These are phyloP conservation scores for Phylloporus sp. DNA, from an alignment of 768 basidiomycete species.

Conservation along the genomic window DNA sequence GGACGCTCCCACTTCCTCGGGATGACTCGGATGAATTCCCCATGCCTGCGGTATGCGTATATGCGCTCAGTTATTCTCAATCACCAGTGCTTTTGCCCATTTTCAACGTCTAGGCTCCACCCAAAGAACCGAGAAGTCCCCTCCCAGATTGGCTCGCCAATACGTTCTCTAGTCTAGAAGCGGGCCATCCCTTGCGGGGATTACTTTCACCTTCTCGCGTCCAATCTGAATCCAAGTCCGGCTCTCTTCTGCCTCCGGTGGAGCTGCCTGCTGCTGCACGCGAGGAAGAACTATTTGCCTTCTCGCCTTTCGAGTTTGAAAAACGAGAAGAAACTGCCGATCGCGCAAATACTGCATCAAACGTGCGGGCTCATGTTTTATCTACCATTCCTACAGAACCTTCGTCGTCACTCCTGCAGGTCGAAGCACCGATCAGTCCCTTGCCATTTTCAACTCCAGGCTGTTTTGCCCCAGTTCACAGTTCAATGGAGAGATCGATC, in stretches of 20 bases:
- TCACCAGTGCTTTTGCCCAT: conserved; percentile 10
- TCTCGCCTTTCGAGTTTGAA: conserved; percentile 24
- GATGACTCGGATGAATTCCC: conserved; percentile 6
- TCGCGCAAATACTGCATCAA: not conserved
- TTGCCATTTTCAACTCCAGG: conserved; percentile 26
- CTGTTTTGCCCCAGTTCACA: conserved; percentile 12
- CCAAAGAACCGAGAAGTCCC: conserved; percentile 21
- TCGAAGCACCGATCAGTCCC: not conserved
- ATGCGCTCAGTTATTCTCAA: conserved; percentile 20
- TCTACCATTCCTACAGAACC: not conserved
- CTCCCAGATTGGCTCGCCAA: conserved; percentile 55
- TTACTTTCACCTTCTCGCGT: conserved; percentile 24
- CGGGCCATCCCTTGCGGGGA: conserved; percentile 32
- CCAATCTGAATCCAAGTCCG: not conserved
- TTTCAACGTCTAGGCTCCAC: conserved; percentile 15
- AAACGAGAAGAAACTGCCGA: not conserved
- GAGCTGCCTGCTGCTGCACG: conserved; percentile 2
- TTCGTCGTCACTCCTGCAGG: not conserved
- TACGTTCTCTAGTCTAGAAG: conserved; percentile 44
- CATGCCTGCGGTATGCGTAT: conserved; percentile 26
- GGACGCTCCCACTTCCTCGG: not conserved
- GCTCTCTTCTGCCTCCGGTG: conserved; percentile 1
- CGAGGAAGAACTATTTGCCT: conserved; percentile 25
- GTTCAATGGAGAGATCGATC: not conserved
- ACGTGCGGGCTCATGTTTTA: not conserved